A percentile compares a stretch with the other conserved stretches of the same genome.
phyloP scores from a whole-genome alignment of 2,329 filamentous ascomycete species.

The Macrophomina tecta region DNA sequence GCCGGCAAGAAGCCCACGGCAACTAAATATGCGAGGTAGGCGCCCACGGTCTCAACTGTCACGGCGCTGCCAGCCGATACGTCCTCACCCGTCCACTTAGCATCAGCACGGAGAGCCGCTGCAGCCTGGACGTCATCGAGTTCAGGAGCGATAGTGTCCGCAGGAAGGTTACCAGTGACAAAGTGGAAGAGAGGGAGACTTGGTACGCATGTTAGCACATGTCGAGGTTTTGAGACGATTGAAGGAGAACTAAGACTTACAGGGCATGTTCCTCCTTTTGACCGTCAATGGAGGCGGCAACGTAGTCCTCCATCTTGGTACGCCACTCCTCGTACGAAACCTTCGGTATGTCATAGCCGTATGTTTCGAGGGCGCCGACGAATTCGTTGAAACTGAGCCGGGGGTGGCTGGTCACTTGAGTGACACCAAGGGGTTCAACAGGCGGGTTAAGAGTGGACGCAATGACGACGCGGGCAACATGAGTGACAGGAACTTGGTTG shows the following conservation, averaged over 20 bases:
- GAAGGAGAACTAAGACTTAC: slow-evolving; percentile 38
- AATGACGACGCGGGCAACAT: slow-evolving; percentile 81
- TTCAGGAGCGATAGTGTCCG: slow-evolving; percentile 72
- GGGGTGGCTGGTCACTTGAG: slow-evolving; percentile 81
- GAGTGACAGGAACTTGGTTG: slow-evolving; percentile 86
- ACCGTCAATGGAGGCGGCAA: slow-evolving; percentile 61
- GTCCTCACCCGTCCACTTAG: slow-evolving; percentile 63
- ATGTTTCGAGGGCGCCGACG: slow-evolving; percentile 71
- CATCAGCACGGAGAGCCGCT: slow-evolving; percentile 67
- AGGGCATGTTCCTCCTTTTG: slow-evolving; percentile 74
- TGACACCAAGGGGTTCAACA: slow-evolving; percentile 62
- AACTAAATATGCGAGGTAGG: slow-evolving; percentile 68
- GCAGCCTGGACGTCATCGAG: slow-evolving; percentile 75
- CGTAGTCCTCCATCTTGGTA: slow-evolving; percentile 69
- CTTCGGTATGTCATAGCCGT: slow-evolving; percentile 73
- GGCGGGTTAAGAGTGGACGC: slow-evolving; percentile 73
- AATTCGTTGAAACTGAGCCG: slow-evolving; percentile 79
- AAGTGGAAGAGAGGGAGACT: slow-evolving; percentile 72
- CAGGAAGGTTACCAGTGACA: slow-evolving; percentile 72
- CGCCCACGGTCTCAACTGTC: slow-evolving; percentile 64
- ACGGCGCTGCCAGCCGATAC: slow-evolving; percentile 63
- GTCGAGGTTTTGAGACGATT: not conserved
- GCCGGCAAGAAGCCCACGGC: slow-evolving; percentile 66
- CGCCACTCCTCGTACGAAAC: slow-evolving; percentile 74
- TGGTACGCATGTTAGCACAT: not conserved